Evolutionary conservation across 345 rosid genomes (phyloP), one percentile per base, ranked within the genome.

Genomic region (Capsella bursapastoris): DNA sequence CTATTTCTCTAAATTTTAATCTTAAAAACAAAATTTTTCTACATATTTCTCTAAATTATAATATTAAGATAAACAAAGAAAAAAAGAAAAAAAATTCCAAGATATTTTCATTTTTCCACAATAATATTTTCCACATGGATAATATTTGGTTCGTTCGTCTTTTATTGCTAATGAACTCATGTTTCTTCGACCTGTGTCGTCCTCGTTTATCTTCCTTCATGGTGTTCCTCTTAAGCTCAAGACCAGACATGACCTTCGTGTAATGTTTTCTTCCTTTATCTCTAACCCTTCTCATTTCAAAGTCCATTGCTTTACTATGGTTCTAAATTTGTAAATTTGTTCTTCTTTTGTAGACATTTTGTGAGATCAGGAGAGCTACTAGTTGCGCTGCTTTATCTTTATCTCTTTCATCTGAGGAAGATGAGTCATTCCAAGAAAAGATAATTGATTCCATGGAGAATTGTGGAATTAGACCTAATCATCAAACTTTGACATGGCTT

Each of bases 401-500:
- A 28, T 56, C 67, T 59, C 66, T 82, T 5, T 76, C 64, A 37
- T 38, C 12, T 16, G 85, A 81, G 10, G 87, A 22, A 22, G 25
- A 80, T 34, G 53, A 71, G 35, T 63, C 65, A 27, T 50, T 60
- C 25, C 74, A 63, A n/a, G 84, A 71, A 61, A 62, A 14, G 8
- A 80, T 77, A 52, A 70, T 57, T 29, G 81, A 71, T 27, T 66
- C 72, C 18, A 32, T 78, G 13, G 66, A 84, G 79, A 75, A 76
- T n/a, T 72, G 78, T 52, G 86, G 87, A 18, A 48, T 85, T 69
- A 57, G 80, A 2, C 84, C 87, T 0, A 83, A 89, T 77, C 71
- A 69, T 44, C 91, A 85, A 50, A 85, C 94, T 7, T 85, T 83
- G 66, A 59, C 62, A 32, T 84, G 87, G 89, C 86, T 89, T 69